A percentile compares a stretch with the other conserved stretches of the same genome.
Conservation (phyloP, 176 grass and related monocot genomes). For the Chrysopogon serrulatus region DNA sequence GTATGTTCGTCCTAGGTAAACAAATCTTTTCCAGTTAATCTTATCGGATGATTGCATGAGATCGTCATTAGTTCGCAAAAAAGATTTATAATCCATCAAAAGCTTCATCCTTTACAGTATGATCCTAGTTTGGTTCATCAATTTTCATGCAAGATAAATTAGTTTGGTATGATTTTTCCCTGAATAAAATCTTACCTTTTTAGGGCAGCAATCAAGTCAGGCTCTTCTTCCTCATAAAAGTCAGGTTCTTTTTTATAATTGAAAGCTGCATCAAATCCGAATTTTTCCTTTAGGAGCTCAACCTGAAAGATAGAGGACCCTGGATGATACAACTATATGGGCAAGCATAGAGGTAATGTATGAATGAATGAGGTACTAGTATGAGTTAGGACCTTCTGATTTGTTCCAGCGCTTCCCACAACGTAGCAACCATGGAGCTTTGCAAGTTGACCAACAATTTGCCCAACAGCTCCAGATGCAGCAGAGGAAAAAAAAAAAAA, state of each 20-base stretch:
- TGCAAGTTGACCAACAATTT: slow-evolving; percentile 87
- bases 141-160: not conserved
- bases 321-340: not conserved
- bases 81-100: not conserved
- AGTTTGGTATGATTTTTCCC: not conserved
- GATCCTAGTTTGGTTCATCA: not conserved
- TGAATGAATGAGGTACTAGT: not conserved
- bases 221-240: too few relatives aligned
- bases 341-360: not conserved
- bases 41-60: not conserved
- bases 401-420: slow-evolving; percentile 74
- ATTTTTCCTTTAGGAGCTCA: slow-evolving; percentile 71
- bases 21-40: not conserved
- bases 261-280: slow-evolving; percentile 83
- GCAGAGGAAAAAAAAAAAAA: slow-evolving; percentile 85
- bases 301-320: slow-evolving; percentile 35
- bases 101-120: not conserved
- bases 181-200: slow-evolving; percentile 18
- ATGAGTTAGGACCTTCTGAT: slow-evolving; percentile 38
- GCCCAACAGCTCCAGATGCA: slow-evolving; percentile 85
- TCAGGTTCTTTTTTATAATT: slow-evolving; percentile 91
- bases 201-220: slow-evolving; percentile 55
- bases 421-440: slow-evolving; percentile 92
- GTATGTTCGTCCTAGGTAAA: not conserved
- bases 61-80: not conserved